These are phyloP conservation scores for Petrea volubilis DNA, from an alignment of 257 asterid species.

Conservation along the genomic window DNA sequence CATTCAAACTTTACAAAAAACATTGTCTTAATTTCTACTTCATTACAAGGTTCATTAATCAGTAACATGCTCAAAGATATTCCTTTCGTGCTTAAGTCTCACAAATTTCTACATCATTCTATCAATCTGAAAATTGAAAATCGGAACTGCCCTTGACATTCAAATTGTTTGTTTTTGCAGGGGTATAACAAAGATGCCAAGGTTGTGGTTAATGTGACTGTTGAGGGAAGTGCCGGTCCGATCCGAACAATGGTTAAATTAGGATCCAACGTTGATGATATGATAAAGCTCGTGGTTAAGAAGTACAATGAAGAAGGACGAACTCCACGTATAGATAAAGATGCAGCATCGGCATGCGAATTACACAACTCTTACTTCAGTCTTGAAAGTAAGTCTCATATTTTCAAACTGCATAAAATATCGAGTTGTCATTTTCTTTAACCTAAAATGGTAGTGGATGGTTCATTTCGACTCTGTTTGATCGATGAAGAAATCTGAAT, in stretches of 20 bases:
- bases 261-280: slow-evolving; percentile 66
- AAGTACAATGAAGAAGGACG: slow-evolving; percentile 68
- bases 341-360: slow-evolving; percentile 45
- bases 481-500: no score
- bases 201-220: slow-evolving; percentile 71
- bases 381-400: slow-evolving; percentile 55
- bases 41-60: no score
- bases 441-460: not conserved
- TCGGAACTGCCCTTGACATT: no score
- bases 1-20: no score
- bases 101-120: not conserved
- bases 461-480: not conserved
- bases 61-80: not conserved
- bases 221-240: slow-evolving; percentile 83
- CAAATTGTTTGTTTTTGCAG: slow-evolving; percentile 23
- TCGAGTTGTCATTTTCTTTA: not conserved
- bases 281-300: slow-evolving; percentile 46
- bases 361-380: slow-evolving; percentile 71
- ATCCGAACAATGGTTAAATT: slow-evolving; percentile 66
- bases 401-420: not conserved
- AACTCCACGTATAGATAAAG: slow-evolving; percentile 53
- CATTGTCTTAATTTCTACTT: no score
- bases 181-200: slow-evolving; percentile 59
- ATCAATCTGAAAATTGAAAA: not conserved
- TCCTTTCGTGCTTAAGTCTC: not conserved